Percentiles rank a stretch among this genome's conserved stretches.
Conservation (phyloP, 257 asterid genomes). For the Thymus quinquecostatus region DNA sequence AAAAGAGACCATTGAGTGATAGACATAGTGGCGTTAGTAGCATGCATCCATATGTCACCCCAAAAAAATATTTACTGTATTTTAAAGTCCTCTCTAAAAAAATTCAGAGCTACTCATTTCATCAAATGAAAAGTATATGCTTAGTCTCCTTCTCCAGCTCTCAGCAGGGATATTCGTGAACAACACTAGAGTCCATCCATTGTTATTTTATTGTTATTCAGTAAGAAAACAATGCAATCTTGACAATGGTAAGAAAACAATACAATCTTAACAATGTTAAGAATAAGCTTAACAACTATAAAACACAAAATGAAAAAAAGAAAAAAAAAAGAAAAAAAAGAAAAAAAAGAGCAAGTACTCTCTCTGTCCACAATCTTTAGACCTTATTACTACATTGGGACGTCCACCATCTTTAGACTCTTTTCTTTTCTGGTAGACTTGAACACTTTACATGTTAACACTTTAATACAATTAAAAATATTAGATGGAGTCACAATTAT, state of each 20-base stretch:
- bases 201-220: background rate
- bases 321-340: background rate
- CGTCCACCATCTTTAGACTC: no score
- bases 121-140: background rate
- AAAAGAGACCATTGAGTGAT: background rate
- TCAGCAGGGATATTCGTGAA: constrained; percentile 3
- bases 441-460: no score
- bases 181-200: background rate
- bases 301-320: background rate
- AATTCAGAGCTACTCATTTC: background rate
- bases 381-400: no score
- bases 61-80: no score
- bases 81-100: no score
- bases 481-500: no score
- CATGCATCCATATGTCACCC: background rate
- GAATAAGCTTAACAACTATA: background rate
- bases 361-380: no score
- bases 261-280: background rate
- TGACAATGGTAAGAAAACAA: background rate
- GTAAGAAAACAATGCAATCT: background rate
- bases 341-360: no score
- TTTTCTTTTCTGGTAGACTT: no score
- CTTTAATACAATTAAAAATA: no score
- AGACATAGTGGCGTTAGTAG: background rate
- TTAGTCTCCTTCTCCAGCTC: constrained; percentile 4